Conservation (phyloP, 2,329 filamentous ascomycete species). For the Clarireedia monteithiana region DNA sequence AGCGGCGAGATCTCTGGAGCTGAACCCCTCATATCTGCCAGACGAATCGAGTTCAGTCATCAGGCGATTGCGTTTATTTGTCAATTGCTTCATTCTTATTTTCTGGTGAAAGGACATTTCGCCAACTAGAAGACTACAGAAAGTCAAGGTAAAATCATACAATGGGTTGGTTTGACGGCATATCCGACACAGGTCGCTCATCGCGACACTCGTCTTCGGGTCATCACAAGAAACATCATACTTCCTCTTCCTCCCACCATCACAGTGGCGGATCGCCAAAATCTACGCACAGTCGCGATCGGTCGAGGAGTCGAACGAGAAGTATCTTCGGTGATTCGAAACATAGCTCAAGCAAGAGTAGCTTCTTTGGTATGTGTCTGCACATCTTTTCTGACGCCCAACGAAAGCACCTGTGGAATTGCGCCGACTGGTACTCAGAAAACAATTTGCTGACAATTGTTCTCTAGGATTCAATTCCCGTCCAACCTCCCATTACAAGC, state of each 20-base stretch:
- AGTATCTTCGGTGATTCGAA: slow-evolving; percentile 35
- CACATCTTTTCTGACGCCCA: background rate
- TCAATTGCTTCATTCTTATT: background rate
- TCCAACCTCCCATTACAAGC: slow-evolving; percentile 58
- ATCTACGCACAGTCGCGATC: slow-evolving; percentile 8
- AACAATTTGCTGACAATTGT: background rate
- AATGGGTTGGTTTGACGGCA: slow-evolving; percentile 41
- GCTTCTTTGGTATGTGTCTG: slow-evolving; percentile 28
- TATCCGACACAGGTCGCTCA: slow-evolving; percentile 26
- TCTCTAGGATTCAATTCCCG: background rate
- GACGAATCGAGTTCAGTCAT: background rate
- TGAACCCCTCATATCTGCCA: background rate
- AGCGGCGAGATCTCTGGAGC: background rate
- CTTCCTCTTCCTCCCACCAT: slow-evolving; percentile 11
- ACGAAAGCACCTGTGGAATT: background rate
- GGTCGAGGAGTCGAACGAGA: slow-evolving; percentile 31
- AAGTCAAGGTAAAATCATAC: background rate
- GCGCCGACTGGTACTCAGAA: background rate
- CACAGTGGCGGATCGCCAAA: background rate
- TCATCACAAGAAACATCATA: slow-evolving; percentile 24
- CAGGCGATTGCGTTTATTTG: background rate
- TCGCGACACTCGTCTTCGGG: slow-evolving; percentile 21
- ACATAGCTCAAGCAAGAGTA: slow-evolving; percentile 36
- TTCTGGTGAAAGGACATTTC: background rate
- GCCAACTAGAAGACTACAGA: background rate